A percentile compares a stretch with the other conserved stretches of the same genome.
Evolutionary conservation across 345 rosid species (phyloP).

Genomic region (Aquilaria yunnanensis): DNA sequence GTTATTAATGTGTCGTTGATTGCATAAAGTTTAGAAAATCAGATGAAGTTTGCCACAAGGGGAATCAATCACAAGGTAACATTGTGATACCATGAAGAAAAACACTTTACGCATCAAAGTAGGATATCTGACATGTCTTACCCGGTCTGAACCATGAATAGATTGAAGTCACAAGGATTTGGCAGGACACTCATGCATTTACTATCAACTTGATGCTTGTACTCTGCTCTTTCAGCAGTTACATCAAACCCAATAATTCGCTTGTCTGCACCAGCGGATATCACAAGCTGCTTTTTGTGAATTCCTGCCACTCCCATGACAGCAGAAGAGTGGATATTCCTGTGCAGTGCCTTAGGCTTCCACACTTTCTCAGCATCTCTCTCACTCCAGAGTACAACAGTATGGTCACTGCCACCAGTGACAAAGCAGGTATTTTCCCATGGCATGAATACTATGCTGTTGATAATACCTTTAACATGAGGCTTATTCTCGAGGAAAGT

Average conservation of each 20-base stretch:
- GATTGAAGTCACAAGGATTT: conserved; percentile 88
- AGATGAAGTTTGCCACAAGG: no score
- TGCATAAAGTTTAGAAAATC: no score
- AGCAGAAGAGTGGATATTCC: conserved; percentile 81
- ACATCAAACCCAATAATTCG: conserved; percentile 77
- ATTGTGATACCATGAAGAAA: no score
- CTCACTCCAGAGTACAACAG: conserved; percentile 76
- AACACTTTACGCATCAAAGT: no score
- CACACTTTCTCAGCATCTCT: conserved; percentile 53
- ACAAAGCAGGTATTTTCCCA: conserved; percentile 68
- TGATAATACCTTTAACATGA: conserved; percentile 80
- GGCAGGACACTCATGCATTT: conserved; percentile 96
- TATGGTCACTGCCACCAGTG: conserved; percentile 92
- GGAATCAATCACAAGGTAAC: no score
- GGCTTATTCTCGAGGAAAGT: conserved; percentile 72
- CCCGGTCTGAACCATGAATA: conserved; percentile 97
- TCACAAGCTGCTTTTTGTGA: conserved; percentile 64
- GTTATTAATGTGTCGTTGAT: no score
- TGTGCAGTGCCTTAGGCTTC: conserved; percentile 72
- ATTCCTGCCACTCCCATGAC: conserved; percentile 95
- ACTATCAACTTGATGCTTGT: conserved; percentile 74
- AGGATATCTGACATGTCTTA: conserved; percentile 20
- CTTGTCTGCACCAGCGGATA: conserved; percentile 87
- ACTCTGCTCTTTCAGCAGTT: conserved; percentile 58
- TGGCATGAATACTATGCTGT: conserved; percentile 74